Conservation (phyloP, 2,329 filamentous ascomycete species). For the Macrophomina tecta region DNA sequence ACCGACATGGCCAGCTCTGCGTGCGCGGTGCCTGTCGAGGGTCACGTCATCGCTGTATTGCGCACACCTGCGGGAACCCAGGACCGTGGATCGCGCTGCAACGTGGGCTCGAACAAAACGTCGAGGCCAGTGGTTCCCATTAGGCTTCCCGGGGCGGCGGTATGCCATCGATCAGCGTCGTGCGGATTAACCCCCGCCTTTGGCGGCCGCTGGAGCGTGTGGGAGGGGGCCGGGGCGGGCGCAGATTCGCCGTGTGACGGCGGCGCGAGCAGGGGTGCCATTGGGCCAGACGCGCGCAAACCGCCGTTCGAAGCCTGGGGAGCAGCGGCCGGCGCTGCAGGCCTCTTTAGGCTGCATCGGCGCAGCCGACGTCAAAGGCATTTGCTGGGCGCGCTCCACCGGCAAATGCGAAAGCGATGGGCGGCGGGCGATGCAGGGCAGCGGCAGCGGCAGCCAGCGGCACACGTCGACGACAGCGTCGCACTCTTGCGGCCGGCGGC, state of each 20-base stretch:
- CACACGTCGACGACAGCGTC: not conserved
- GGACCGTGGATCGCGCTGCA: constrained; percentile 23
- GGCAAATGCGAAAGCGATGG: constrained; percentile 11
- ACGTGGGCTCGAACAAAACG: constrained; percentile 23
- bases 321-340: not conserved
- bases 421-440: not conserved
- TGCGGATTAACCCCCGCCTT: constrained; percentile 15
- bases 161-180: constrained; percentile 22
- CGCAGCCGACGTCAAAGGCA: constrained; percentile 6
- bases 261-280: not conserved
- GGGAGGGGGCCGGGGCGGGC: not conserved
- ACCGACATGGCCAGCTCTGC: not conserved
- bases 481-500: constrained; percentile 15
- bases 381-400: constrained; percentile 16
- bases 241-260: not conserved
- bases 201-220: constrained; percentile 15
- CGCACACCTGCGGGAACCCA: constrained; percentile 19
- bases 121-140: constrained; percentile 16
- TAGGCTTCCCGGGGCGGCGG: constrained; percentile 24
- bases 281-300: constrained; percentile 1
- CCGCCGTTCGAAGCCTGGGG: constrained; percentile 1
- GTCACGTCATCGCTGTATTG: constrained; percentile 18
- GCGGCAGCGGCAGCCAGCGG: not conserved
- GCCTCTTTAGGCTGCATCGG: constrained; percentile 13
- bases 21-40: constrained; percentile 5